phyloP scores from a whole-genome alignment of 2,329 filamentous ascomycete genomes.

The Coleophoma eucalyptorum region DNA sequence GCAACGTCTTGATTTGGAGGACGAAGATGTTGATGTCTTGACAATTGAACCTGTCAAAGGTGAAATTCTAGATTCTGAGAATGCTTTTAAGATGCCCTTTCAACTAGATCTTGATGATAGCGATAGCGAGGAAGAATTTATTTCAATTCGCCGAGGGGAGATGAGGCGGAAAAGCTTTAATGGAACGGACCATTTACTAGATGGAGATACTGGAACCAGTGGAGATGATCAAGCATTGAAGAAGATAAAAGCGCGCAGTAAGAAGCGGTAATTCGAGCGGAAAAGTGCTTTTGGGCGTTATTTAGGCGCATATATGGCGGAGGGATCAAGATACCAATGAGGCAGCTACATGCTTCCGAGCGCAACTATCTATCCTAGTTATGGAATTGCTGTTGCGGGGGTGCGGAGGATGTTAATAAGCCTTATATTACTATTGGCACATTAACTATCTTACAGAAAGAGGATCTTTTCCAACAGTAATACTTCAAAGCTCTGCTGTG shows the following conservation, averaged over 20 bases:
- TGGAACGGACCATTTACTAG: conserved; percentile 62
- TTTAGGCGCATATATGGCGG: no score
- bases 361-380: no score
- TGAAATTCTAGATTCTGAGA: conserved; percentile 52
- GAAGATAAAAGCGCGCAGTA: conserved; percentile 16
- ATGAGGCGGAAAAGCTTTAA: conserved; percentile 84
- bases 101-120: conserved; percentile 90
- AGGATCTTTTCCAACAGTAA: no score
- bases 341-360: no score
- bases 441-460: no score
- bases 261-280: conserved; percentile 1
- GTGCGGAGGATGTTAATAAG: no score
- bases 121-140: conserved; percentile 89
- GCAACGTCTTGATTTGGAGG: conserved; percentile 82
- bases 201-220: conserved; percentile 39
- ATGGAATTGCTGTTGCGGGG: no score
- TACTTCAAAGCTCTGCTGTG: no score
- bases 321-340: no score
- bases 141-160: conserved; percentile 68
- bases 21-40: conserved; percentile 89
- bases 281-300: no score
- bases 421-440: no score
- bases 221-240: conserved; percentile 30
- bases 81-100: conserved; percentile 85
- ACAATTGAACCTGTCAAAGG: conserved; percentile 66